Conservation (phyloP, 2,329 filamentous ascomycete genomes). For the Penicillium sp. region DNA sequence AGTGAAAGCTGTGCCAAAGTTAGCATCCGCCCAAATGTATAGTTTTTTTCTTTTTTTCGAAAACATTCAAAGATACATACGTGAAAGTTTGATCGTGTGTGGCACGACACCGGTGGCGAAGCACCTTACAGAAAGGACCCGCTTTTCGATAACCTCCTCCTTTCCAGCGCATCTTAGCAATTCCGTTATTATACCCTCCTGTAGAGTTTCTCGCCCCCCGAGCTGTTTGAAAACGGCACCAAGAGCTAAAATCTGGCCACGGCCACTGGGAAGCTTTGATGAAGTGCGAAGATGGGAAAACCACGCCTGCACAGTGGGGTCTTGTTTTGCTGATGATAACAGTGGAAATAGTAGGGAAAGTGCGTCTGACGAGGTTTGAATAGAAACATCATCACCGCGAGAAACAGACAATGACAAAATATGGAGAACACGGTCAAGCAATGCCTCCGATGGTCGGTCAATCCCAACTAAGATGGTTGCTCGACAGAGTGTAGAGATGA, state of each 20-base stretch:
- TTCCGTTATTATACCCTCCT: slow-evolving; percentile 32
- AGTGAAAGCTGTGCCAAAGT: slow-evolving; percentile 29
- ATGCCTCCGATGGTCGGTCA: slow-evolving; percentile 17
- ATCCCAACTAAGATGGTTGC: slow-evolving; percentile 18
- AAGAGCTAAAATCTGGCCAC: slow-evolving; percentile 45
- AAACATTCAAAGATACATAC: background rate
- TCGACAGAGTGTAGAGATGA: slow-evolving; percentile 40
- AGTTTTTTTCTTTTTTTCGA: background rate
- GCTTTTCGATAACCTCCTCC: slow-evolving; percentile 43
- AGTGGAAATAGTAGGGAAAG: slow-evolving; percentile 42
- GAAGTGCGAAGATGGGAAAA: slow-evolving; percentile 38
- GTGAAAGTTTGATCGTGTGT: slow-evolving; percentile 32
- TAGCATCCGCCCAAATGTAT: slow-evolving; percentile 3
- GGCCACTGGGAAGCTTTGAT: slow-evolving; percentile 40
- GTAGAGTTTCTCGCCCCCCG: slow-evolving; percentile 21
- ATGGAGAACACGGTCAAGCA: slow-evolving; percentile 32
- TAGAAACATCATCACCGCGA: slow-evolving; percentile 41
- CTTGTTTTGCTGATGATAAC: slow-evolving; percentile 31
- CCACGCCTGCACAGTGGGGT: slow-evolving; percentile 40
- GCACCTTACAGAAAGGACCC: slow-evolving; percentile 42
- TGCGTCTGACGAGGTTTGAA: slow-evolving; percentile 42
- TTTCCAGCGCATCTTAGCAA: slow-evolving; percentile 36
- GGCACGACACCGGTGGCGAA: slow-evolving; percentile 39
- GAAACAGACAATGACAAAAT: slow-evolving; percentile 42
- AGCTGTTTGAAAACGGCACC: slow-evolving; percentile 41